Base-by-base conservation (phyloP, 23 red algal species). In the Agarophyton chilense region DNA sequence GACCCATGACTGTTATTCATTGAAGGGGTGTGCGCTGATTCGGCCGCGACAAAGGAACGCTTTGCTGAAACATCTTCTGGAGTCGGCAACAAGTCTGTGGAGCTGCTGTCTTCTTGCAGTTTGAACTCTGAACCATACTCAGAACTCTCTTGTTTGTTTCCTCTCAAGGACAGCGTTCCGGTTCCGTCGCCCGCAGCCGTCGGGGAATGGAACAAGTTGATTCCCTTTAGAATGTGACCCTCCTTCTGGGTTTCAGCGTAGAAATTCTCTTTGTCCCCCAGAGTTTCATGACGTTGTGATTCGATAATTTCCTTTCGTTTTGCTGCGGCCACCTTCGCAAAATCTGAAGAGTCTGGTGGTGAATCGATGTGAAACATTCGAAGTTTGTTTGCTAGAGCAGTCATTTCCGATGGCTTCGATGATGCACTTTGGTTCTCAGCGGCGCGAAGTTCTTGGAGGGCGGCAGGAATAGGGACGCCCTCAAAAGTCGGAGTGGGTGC, bases 391-490 rank as follows among this genome's bases (percentile, higher is more conserved):
- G 85, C 85, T 18, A 89, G 72, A 18, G 72, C 85, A 61, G 85
- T 89, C 51, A 89, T 56, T 45, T 89, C 85, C 19, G 85, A 89
- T 46, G 85, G 71, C 11, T 64, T 68, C 22, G 67, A 52, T 16
- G 85, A 4, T 10, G 16, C 2, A 11, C 17, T 11, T 7, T 74
- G 10, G 51, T 58, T 80, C 18, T 26, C 54, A 18, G 50, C 28
- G 21, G 50, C 33, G 8, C 77, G 51, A 40, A 80, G 77, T 35
- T 80, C 50, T 36, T 50, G 26, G 2, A 80, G 77, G 29, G 77
- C 77, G 3, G 77, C 51, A 25, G 77, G 77, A 40, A 80, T 7
- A 21, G 50, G 19, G 26, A 80, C 38, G 35, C 77, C 77, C 5
- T 40, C 32, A 60, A 80, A 80, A 16, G 51, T 80, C 0, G 77